Evolutionary conservation across 129 eudicot genomes (phyloP).

Genomic region (Escallonia rubra): DNA sequence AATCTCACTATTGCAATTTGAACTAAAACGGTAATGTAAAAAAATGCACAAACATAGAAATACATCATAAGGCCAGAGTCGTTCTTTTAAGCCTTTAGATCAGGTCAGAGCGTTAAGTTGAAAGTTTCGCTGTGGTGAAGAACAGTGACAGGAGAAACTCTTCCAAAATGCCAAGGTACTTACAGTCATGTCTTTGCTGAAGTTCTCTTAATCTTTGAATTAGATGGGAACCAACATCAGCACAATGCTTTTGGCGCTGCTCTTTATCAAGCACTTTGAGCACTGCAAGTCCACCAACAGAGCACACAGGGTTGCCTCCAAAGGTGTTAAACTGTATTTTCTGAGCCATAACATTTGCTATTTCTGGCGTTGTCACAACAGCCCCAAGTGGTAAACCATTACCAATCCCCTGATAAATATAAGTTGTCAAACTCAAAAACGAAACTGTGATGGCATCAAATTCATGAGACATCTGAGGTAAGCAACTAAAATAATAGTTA

Average conservation of each 20-base stretch:
- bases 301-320: constrained; percentile 99
- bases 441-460: too few relatives aligned
- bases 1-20: neutral
- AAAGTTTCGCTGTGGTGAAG: too few relatives aligned
- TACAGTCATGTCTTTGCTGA: constrained; percentile 76
- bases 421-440: neutral
- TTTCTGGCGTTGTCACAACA: constrained; percentile 97
- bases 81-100: too few relatives aligned
- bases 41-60: too few relatives aligned
- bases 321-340: constrained; percentile 95
- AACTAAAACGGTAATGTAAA: neutral
- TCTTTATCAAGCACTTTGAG: constrained; percentile 86
- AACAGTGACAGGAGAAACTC: too few relatives aligned
- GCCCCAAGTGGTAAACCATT: constrained; percentile 98
- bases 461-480: too few relatives aligned
- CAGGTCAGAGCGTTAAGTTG: too few relatives aligned
- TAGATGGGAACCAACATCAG: constrained; percentile 89
- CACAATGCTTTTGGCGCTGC: constrained; percentile 79
- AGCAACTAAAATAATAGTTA: too few relatives aligned
- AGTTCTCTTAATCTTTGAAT: constrained; percentile 65
- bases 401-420: constrained; percentile 73
- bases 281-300: constrained; percentile 97
- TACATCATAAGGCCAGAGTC: too few relatives aligned
- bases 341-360: constrained; percentile 85
- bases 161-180: constrained; percentile 4